Evolutionary conservation across 192 early-diverging fungal genomes (phyloP), one percentile per base, ranked within the genome.

Genomic region (Radiomyces spectabilis): DNA sequence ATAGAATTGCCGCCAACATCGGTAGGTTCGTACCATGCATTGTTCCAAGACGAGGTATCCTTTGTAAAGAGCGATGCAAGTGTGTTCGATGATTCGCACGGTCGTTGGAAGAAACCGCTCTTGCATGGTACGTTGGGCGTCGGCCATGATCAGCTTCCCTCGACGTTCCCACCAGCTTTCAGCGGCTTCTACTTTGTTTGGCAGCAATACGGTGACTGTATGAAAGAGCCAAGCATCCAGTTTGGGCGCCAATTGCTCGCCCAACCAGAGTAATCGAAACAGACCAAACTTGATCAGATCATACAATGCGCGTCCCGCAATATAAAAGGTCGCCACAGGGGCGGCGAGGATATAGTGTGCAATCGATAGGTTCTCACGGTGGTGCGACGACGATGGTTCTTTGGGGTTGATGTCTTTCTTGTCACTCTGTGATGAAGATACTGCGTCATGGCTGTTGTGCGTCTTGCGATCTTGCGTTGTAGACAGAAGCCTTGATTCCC

Each of bases 131-230:
- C 46, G 25, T 29, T n/a, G 7, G 5, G 3, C 25, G 46, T 30
- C 19, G 16, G 2, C 55, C 55, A 24, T 18, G 9, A 2, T 4
- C 12, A 1, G n/a, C 18, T n/a, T n/a, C n/a, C n/a, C n/a, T n/a
- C n/a, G n/a, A n/a, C n/a, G n/a, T n/a, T n/a, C n/a, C 55, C 55
- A 57, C 55, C 55, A 57, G 4, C 22, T 6, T 9, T 57, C 55
- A 0, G 29, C 3, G 19, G 22, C 13, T 4, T 38, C 19, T 8
- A 19, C 8, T 35, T 26, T 26, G 1, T 4, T 3, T 2, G 55
- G 55, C 16, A 57, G 10, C 22, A 31, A 46, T 1, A 47, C 43
- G 0, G 55, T 57, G 32, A 57, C 44, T 25, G 18, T 44, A 38
- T 57, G 22, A 27, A 47, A 57, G 2, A 57, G 33, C 55, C 55